Conservation (phyloP, 768 basidiomycete species). For the Termitomyces sp. region DNA sequence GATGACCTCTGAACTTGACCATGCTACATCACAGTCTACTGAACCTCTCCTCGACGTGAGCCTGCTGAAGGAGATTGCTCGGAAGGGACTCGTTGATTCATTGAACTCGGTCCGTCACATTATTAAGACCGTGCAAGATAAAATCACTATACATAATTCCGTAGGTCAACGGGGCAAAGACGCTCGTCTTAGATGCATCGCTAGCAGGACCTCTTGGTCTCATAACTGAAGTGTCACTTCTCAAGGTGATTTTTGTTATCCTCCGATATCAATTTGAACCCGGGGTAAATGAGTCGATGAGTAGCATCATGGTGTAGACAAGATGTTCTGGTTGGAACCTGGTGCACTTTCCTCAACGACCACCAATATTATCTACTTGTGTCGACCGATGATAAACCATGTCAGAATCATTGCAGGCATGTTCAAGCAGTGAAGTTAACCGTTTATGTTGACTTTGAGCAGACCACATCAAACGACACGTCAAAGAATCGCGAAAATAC, state of each 20-base stretch:
- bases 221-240: constrained; percentile 87
- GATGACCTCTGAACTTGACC: constrained; percentile 12
- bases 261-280: background rate
- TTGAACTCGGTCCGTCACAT: constrained; percentile 63
- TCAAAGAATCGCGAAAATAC: constrained; percentile 65
- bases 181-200: constrained; percentile 85
- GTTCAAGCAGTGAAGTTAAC: constrained; percentile 21
- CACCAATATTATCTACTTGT: constrained; percentile 89
- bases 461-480: constrained; percentile 92
- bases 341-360: constrained; percentile 81
- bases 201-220: constrained; percentile 90
- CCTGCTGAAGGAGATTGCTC: constrained; percentile 70
- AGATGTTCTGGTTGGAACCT: constrained; percentile 98
- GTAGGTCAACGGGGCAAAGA: constrained; percentile 91
- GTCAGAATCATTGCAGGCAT: constrained; percentile 89
- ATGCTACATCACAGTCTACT: constrained; percentile 16
- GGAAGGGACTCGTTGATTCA: constrained; percentile 76
- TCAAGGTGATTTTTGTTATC: constrained; percentile 60
- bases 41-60: constrained; percentile 50
- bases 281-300: background rate
- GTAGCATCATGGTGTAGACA: constrained; percentile 97
- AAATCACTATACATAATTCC: background rate
- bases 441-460: constrained; percentile 21
- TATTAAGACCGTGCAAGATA: background rate
- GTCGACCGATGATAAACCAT: constrained; percentile 78